Percentiles rank a stretch among this genome's conserved stretches.
Conservation (phyloP, 2,329 filamentous ascomycete genomes). For the Nemania bipapillata region DNA sequence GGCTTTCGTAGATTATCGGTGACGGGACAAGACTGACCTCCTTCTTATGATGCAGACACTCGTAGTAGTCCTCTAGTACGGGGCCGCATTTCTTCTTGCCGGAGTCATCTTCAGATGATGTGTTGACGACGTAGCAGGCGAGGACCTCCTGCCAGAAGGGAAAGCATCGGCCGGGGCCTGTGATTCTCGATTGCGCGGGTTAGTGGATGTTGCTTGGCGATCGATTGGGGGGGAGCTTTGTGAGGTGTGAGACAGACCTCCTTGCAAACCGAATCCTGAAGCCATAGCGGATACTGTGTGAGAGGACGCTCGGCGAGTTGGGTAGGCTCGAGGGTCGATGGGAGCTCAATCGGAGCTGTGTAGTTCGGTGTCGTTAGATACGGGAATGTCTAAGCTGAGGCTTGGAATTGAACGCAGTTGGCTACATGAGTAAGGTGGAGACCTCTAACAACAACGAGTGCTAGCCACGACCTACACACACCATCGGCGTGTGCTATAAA, state of each 20-base stretch:
- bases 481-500: neutral
- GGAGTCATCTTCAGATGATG: conserved; percentile 77
- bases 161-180: conserved; percentile 84
- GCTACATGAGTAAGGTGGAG: conserved; percentile 29
- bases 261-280: conserved; percentile 83
- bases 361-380: conserved; percentile 31
- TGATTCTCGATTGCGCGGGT: conserved; percentile 41
- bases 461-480: neutral
- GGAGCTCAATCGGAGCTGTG: conserved; percentile 41
- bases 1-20: conserved; percentile 3
- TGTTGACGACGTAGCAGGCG: conserved; percentile 97
- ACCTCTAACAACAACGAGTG: conserved; percentile 1
- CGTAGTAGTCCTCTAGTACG: conserved; percentile 94
- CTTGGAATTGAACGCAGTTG: conserved; percentile 35
- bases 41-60: conserved; percentile 98
- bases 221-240: conserved; percentile 4
- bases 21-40: conserved; percentile 71
- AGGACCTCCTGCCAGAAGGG: conserved; percentile 99
- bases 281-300: conserved; percentile 65
- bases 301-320: conserved; percentile 22
- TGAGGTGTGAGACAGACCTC: conserved; percentile 68
- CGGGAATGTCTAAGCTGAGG: conserved; percentile 19
- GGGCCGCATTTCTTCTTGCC: conserved; percentile 89
- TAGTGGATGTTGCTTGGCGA: conserved; percentile 20
- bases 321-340: conserved; percentile 26